These are phyloP conservation scores for Camellia oleifera DNA, from an alignment of 179 eudicot genomes.

Conservation along the genomic window DNA sequence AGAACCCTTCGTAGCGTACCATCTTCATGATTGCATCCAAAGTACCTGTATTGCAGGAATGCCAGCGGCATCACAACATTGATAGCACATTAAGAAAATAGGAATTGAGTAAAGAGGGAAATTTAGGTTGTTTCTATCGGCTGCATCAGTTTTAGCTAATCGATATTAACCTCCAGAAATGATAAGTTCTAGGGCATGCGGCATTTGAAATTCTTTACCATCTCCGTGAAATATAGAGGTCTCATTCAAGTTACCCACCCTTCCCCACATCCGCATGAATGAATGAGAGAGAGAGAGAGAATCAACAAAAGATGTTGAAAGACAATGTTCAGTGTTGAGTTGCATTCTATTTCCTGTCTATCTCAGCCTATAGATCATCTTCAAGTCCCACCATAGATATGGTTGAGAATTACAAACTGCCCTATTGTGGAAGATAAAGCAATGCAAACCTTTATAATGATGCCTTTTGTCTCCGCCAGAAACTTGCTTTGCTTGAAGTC, in stretches of 20 bases:
- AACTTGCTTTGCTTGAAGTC: conserved; percentile 92
- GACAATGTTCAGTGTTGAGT: neutral
- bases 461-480: conserved; percentile 68
- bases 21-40: conserved; percentile 85
- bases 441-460: conserved; percentile 73
- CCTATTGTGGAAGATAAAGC: conserved; percentile 6
- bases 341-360: neutral
- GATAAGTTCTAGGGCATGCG: neutral
- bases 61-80: neutral
- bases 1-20: conserved; percentile 70
- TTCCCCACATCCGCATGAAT: too few species aligned
- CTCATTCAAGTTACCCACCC: too few species aligned
- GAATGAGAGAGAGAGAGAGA: too few species aligned
- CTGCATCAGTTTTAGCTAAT: neutral
- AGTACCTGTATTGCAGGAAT: conserved; percentile 58
- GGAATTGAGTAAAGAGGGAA: neutral
- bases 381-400: neutral
- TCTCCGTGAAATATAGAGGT: too few species aligned
- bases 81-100: neutral
- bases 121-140: neutral
- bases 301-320: neutral
- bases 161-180: neutral
- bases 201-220: neutral
- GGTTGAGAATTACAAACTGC: neutral
- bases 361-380: neutral